Evolutionary conservation across 208 protist genomes (phyloP).

Genomic region (Phytomonas sp.): DNA sequence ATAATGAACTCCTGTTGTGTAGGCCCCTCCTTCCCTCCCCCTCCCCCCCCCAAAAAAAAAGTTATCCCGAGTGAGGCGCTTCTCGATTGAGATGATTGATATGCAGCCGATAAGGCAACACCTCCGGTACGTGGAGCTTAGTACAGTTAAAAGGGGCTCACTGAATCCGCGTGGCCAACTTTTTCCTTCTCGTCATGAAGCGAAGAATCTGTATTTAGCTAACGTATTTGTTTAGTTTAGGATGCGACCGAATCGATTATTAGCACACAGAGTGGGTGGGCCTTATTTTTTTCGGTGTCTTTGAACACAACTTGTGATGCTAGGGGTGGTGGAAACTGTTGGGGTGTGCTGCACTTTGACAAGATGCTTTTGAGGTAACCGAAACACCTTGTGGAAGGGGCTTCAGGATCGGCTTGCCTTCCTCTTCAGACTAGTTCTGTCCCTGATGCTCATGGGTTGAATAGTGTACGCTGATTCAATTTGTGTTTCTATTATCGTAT

Average conservation of each 20-base stretch:
- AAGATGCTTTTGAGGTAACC: background rate
- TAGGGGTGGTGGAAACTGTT: background rate
- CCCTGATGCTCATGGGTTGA: background rate
- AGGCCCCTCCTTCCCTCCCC: background rate
- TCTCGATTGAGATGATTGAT: background rate
- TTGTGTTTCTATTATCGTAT: slow-evolving; percentile 7
- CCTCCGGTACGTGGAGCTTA: background rate
- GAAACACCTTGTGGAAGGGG: background rate
- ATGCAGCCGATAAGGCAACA: background rate
- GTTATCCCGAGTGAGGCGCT: background rate
- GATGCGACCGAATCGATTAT: background rate
- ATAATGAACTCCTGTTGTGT: background rate
- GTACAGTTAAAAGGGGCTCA: background rate
- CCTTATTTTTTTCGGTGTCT: background rate
- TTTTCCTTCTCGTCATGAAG: background rate
- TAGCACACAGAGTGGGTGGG: background rate
- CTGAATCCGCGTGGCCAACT: background rate
- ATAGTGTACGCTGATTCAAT: background rate
- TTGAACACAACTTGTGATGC: background rate
- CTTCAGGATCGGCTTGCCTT: background rate
- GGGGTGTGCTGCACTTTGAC: background rate
- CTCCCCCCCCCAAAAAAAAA: too few relatives aligned
- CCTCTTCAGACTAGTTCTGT: background rate
- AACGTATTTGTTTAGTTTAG: background rate
- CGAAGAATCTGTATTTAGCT: background rate